Evolutionary conservation across 805 yeast genomes (phyloP).

Genomic region (Candida vartiovaarae): DNA sequence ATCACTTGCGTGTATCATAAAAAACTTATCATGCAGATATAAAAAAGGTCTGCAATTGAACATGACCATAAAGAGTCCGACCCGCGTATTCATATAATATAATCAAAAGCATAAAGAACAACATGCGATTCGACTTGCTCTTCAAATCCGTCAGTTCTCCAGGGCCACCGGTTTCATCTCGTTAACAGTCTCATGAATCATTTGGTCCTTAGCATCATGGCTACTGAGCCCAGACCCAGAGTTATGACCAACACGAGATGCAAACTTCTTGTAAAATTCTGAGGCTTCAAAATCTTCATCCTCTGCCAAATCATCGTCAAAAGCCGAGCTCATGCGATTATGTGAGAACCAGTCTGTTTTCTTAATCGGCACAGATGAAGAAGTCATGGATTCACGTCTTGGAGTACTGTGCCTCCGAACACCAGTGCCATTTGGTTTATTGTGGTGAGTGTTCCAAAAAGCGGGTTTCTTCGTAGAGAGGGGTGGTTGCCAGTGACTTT

Average conservation of each 20-base stretch:
- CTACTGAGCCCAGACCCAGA: neutral
- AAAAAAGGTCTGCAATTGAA: too few species aligned
- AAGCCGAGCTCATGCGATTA: slow-evolving; percentile 6
- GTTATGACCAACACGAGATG: slow-evolving; percentile 18
- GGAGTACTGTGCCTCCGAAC: slow-evolving; percentile 15
- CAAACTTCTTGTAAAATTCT: slow-evolving; percentile 16
- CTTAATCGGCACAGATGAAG: slow-evolving; percentile 31
- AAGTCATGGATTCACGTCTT: slow-evolving; percentile 13
- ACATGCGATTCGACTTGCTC: too few species aligned
- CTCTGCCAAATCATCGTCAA: slow-evolving; percentile 16
- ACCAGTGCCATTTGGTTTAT: slow-evolving; percentile 3
- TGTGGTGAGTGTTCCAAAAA: slow-evolving; percentile 11
- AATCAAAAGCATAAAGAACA: too few species aligned
- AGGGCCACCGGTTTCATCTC: slow-evolving; percentile 8
- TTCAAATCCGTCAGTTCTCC: neutral
- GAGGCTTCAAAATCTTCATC: slow-evolving; percentile 22
- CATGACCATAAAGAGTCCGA: too few species aligned
- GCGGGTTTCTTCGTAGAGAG: slow-evolving; percentile 9
- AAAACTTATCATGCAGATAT: neutral
- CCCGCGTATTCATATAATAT: neutral
- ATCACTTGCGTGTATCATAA: neutral
- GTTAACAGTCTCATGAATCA: slow-evolving; percentile 7
- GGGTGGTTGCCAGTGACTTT: slow-evolving; percentile 9
- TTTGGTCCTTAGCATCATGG: slow-evolving; percentile 3
- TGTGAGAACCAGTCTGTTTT: slow-evolving; percentile 27